Base-by-base conservation (phyloP, 352 stramenopile genomes). In the Globisporangium nunn region DNA sequence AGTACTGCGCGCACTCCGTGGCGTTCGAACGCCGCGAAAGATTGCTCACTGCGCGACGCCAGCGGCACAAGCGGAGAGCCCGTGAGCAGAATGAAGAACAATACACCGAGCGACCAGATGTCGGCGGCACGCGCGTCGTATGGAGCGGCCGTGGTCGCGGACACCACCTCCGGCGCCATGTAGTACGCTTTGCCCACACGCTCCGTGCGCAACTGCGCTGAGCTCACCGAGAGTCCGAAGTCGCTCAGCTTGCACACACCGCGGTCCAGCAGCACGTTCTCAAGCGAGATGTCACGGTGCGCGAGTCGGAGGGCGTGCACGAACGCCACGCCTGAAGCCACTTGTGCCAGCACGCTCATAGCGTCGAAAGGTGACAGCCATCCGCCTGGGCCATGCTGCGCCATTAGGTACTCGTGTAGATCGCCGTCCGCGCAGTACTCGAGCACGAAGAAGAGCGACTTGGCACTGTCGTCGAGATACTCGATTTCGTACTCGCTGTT, bases 71-170 rank as follows among this genome's bases (percentile, higher is more conserved):
- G 59, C 10, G 75, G 78, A 1, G 77, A 85, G 0, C 81, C 81
- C 30, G 81, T 87, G 41, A 91, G 60, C 59, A 91, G 59, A 46
- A 89, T 73, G 63, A 89, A 91, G 31, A 91, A 63, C 30, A 88
- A 58, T 6, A 83, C 70, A 6, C 81, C 78, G 10, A 91, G 67
- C 17, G 81, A 87, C 81, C 81, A 91, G 37, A 90, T 64, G 52
- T 91, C 81, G 14, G 74, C 81, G 41, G 65, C 67, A 11, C 70
- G 51, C 0, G 78, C 61, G 67, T 91, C 79, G 65, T 89, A 91
- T 1, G 44, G 18, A 2, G 41, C 41, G 0, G 50, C 59, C 0
- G 50, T 31, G n/a, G 54, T 52, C 7, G 66, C 68, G 35, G 63
- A 68, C 17, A 82, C 73, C 29, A 71, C 67, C 46, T 91, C 81